phyloP scores from a whole-genome alignment of 1,139 yeast genomes.

The Candida glucosophila region DNA sequence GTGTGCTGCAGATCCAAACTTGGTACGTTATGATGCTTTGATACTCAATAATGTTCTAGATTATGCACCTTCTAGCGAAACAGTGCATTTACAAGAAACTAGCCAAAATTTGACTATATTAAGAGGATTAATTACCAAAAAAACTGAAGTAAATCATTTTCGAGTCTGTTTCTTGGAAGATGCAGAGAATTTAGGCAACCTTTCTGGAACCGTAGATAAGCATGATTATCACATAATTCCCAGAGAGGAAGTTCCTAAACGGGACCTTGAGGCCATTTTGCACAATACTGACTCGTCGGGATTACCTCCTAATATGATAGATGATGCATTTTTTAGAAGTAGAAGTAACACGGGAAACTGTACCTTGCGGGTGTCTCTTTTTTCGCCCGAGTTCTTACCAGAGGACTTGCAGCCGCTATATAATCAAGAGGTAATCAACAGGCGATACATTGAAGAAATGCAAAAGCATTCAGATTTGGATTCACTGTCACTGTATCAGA shows the following conservation, averaged over 20 bases:
- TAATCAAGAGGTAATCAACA: conserved; percentile 17
- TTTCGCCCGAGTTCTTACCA: conserved; percentile 20
- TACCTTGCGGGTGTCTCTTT: conserved; percentile 26
- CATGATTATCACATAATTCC: conserved; percentile 31
- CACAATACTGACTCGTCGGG: conserved; percentile 6
- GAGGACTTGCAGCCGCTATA: conserved; percentile 18
- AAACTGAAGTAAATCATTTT: conserved; percentile 21
- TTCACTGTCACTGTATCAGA: conserved; percentile 32
- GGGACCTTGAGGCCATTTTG: conserved; percentile 15
- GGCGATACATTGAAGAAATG: conserved; percentile 22
- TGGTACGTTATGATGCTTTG: conserved; percentile 13
- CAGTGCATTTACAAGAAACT: conserved; percentile 10
- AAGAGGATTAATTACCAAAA: conserved; percentile 25
- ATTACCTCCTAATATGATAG: conserved; percentile 12
- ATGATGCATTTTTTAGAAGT: conserved; percentile 28
- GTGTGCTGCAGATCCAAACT: conserved; percentile 5
- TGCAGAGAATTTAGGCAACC: conserved; percentile 1
- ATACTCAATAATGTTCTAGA: conserved; percentile 26
- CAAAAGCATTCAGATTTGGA: conserved; percentile 20
- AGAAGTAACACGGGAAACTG: conserved; percentile 19
- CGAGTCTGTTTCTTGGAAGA: conserved; percentile 21
- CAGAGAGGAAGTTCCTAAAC: conserved; percentile 13
- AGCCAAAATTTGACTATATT: conserved; percentile 17
- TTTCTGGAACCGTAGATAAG: conserved; percentile 13
- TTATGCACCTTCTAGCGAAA: conserved; percentile 23